Base-by-base conservation (phyloP, 2,329 filamentous ascomycete species). In the Fusarium cyanostomum region DNA sequence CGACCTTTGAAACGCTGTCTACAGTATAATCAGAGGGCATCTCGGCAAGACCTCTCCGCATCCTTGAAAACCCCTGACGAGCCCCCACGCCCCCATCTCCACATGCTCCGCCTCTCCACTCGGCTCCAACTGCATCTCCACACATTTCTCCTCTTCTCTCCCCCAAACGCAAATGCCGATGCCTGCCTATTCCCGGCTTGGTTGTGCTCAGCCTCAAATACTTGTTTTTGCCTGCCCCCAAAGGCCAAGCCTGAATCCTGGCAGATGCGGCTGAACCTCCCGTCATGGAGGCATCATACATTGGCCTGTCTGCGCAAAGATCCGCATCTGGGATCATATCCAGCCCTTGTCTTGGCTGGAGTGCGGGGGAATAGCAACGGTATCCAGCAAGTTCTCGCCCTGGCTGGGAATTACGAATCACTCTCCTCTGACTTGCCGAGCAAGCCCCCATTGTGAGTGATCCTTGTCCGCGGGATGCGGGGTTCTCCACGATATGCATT, bases 1-100 rank as follows among this genome's bases (percentile, higher is more conserved):
- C 3, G 69, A 76, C 3, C 61, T 75, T 18, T 65, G 54, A 45
- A 28, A 5, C 21, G 21, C 21, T 21, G 6, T 21, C 21, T 41
- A 21, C 6, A 10, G 9, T 24, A 26, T 13, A n/a, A 52, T 35
- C 16, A 27, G 39, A 41, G 30, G n/a, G 3, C 26, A 13, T 44
- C 18, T 28, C 33, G 27, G n/a, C n/a, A n/a, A n/a, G n/a, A 18
- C 33, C 39, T 55, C 57, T 33, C 41, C 56, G 50, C 56, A 58
- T 42, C 57, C 37, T 45, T 9, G 13, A 48, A 34, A 16, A 27
- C 13, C 38, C 33, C 24, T 27, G 8, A 27, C 9, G 24, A 45
- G 44, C 59, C 63, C 57, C 59, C 49, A 59, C 41, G 39, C 18
- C 11, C 37, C 31, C 42, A 15, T 42, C 52, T 28, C 35, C 46